Conservation (phyloP, 768 basidiomycete genomes). For the Tephrocybe sp. region DNA sequence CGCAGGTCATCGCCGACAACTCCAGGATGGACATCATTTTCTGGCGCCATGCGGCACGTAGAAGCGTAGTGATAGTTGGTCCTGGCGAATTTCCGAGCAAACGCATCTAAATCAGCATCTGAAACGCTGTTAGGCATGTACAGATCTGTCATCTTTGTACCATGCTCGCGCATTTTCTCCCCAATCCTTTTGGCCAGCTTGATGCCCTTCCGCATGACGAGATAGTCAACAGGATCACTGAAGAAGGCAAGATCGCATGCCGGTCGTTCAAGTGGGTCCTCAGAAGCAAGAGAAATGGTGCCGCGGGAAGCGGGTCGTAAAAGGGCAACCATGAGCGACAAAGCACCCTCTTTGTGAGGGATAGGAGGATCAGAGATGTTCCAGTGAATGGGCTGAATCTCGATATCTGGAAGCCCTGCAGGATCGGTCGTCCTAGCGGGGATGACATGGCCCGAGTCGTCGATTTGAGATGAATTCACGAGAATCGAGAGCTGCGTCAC, state of each 20-base stretch:
- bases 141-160: slow-evolving; percentile 24
- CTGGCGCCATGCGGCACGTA: slow-evolving; percentile 34
- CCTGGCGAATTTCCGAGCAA: slow-evolving; percentile 18
- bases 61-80: slow-evolving; percentile 33
- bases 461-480: slow-evolving; percentile 1
- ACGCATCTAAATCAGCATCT: slow-evolving; percentile 29
- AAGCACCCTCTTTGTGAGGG: slow-evolving; percentile 1
- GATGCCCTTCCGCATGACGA: slow-evolving; percentile 28
- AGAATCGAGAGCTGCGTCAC: slow-evolving; percentile 6
- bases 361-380: slow-evolving; percentile 5
- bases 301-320: slow-evolving; percentile 25
- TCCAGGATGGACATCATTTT: slow-evolving; percentile 28
- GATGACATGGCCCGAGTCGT: slow-evolving; percentile 1
- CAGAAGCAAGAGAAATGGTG: slow-evolving; percentile 19
- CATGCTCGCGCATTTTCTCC: slow-evolving; percentile 19
- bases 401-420: not conserved
- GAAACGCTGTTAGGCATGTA: slow-evolving; percentile 22
- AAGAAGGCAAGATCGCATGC: slow-evolving; percentile 18
- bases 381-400: slow-evolving; percentile 5
- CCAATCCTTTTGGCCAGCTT: slow-evolving; percentile 20
- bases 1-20: slow-evolving; percentile 45
- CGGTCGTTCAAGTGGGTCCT: slow-evolving; percentile 11
- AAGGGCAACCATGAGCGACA: slow-evolving; percentile 3
- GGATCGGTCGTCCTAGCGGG: not conserved
- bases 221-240: slow-evolving; percentile 32